Base-by-base conservation (phyloP, 768 basidiomycete species). In the Collybia nuda region DNA sequence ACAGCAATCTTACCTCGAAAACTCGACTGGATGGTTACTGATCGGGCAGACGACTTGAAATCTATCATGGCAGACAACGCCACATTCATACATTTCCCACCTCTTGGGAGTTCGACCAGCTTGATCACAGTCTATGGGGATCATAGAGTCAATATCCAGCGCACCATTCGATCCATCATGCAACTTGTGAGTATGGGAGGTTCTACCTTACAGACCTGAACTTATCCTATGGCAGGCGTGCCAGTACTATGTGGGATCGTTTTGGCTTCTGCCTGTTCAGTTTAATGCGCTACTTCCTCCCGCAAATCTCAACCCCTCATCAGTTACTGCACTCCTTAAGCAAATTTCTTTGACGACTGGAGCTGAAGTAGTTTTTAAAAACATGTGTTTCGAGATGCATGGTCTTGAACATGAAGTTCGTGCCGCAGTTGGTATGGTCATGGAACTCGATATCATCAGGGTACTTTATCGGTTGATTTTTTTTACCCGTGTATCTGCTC, bases 21-120 rank as follows among this genome's bases (percentile, higher is more conserved):
- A 67, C 78, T 99, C 54, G 96, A 99, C 62, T 98, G 96, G 95
- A 88, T 99, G 83, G 83, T 97, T 48, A 91, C 90, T n/a, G 93
- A 99, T 67, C 85, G 90, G n/a, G 75, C 88, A 9, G 95, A 98
- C 23, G 96, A 98, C 55, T 74, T 99, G 62, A 93, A 86, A 69
- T 78, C 85, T 4, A 82, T 94, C 64, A 98, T 97, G 94, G 85
- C 82, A 58, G 96, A 99, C 73, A 98, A 98, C 56, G 93, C 92
- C 6, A 96, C 95, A 4, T 98, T 89, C 65, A 89, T 99, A 55
- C 89, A 93, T 61, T 91, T 97, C 59, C 94, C 96, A 11, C 80
- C 91, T 28, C 82, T 98, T 28, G 96, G 96, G 18, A 91, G 90
- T 55, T 92, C 92, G 24, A 92, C 90, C 18, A 96, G 93, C 66